phyloP scores from a whole-genome alignment of 345 rosid species.

The Eutrema heterophyllum region DNA sequence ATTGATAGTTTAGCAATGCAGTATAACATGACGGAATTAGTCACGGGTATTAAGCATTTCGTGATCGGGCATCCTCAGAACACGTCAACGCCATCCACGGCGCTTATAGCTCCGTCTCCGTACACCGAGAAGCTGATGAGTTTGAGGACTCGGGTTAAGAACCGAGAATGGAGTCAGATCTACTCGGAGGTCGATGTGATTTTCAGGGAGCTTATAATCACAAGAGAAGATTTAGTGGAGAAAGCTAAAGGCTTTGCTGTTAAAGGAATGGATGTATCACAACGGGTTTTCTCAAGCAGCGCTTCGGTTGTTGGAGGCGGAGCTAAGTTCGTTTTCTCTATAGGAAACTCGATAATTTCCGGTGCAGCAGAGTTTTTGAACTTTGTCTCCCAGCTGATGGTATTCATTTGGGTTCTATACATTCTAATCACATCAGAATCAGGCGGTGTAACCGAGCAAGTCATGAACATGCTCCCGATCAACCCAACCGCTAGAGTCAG shows the following conservation, averaged over 20 bases:
- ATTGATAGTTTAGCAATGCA: constrained; percentile 81
- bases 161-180: constrained; percentile 72
- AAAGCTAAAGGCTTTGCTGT: constrained; percentile 82
- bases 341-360: constrained; percentile 61
- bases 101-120: constrained; percentile 58
- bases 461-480: constrained; percentile 82
- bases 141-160: constrained; percentile 45
- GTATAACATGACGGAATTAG: constrained; percentile 90
- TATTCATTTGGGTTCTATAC: constrained; percentile 85
- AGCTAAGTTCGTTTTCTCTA: constrained; percentile 57
- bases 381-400: constrained; percentile 74
- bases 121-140: constrained; percentile 70
- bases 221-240: constrained; percentile 74
- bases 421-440: constrained; percentile 87
- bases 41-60: constrained; percentile 83
- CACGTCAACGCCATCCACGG: constrained; percentile 48
- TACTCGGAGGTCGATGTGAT: constrained; percentile 71
- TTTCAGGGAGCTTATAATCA: constrained; percentile 69
- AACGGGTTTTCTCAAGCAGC: constrained; percentile 57
- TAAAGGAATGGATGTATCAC: constrained; percentile 74
- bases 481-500: constrained; percentile 50
- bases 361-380: constrained; percentile 96
- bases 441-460: constrained; percentile 94
- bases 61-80: constrained; percentile 44
- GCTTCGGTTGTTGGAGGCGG: constrained; percentile 76